Evolutionary conservation across 495 filamentous ascomycete species (phyloP).

Genomic region (Hypoxylon fragiforme): DNA sequence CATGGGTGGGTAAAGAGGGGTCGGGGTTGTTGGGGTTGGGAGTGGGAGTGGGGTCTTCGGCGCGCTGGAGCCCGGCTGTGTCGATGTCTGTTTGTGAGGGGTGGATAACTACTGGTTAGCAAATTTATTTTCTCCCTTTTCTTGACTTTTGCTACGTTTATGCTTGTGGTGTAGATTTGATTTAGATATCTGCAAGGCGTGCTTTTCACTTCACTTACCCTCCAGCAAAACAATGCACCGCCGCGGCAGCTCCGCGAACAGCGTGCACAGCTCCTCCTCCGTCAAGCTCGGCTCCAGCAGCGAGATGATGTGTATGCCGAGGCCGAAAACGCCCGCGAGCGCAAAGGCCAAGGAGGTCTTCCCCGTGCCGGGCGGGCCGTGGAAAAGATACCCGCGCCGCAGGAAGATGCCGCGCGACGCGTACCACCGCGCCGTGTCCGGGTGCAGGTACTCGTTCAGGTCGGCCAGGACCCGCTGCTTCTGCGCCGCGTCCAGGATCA

Average conservation of each 20-base stretch:
- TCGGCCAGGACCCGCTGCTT: constrained; percentile 74
- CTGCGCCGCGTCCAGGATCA: constrained; percentile 74
- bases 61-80: constrained; percentile 63
- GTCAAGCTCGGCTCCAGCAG: constrained; percentile 64
- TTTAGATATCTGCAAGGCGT: too few species aligned
- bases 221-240: constrained; percentile 71
- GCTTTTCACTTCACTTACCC: constrained; percentile 15
- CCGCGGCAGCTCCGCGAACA: constrained; percentile 68
- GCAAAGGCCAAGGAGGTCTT: constrained; percentile 67
- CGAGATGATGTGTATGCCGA: constrained; percentile 68
- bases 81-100: constrained; percentile 75
- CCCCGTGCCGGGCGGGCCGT: constrained; percentile 71
- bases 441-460: constrained; percentile 77
- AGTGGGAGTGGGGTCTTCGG: too few species aligned
- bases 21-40: too few species aligned
- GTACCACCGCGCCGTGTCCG: constrained; percentile 70
- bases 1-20: too few species aligned
- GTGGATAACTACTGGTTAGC: constrained; percentile 1
- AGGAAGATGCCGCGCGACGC: constrained; percentile 71
- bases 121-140: not conserved
- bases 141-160: too few species aligned
- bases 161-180: too few species aligned
- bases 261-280: constrained; percentile 67
- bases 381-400: constrained; percentile 83
- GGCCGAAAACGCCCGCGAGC: constrained; percentile 67